Conservation (phyloP, 2,329 filamentous ascomycete genomes). For the Stachybotrys echinatus region DNA sequence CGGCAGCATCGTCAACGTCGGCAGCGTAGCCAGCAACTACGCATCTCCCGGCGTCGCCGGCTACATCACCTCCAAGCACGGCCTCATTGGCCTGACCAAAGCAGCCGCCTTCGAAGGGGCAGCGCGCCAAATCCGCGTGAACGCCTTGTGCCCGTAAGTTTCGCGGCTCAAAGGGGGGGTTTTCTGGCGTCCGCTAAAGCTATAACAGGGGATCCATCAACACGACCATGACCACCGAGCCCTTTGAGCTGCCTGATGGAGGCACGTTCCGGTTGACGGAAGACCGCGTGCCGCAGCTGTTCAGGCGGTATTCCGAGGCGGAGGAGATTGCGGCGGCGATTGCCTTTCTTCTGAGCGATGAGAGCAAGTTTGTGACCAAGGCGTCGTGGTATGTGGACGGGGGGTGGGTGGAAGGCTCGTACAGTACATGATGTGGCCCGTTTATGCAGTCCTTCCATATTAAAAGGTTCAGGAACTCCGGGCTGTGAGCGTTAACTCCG, state of each 20-base stretch:
- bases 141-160: background rate
- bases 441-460: too few species aligned
- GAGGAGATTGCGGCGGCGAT: constrained; percentile 22
- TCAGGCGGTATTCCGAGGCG: constrained; percentile 18
- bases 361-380: constrained; percentile 24
- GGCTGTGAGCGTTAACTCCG: too few species aligned
- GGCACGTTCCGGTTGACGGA: background rate
- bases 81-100: constrained; percentile 18
- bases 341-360: constrained; percentile 23
- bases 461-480: too few species aligned
- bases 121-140: background rate
- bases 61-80: constrained; percentile 26
- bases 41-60: constrained; percentile 27
- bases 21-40: constrained; percentile 35
- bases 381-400: constrained; percentile 22
- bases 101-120: constrained; percentile 19
- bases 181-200: too few species aligned
- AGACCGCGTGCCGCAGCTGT: background rate
- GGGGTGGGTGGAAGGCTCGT: constrained; percentile 17
- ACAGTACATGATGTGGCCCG: background rate
- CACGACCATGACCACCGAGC: background rate
- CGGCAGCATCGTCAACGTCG: constrained; percentile 43
- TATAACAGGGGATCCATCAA: background rate
- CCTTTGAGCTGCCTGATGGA: background rate
- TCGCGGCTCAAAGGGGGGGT: too few species aligned